Conservation (phyloP, 768 basidiomycete genomes). For the Panus rudis region DNA sequence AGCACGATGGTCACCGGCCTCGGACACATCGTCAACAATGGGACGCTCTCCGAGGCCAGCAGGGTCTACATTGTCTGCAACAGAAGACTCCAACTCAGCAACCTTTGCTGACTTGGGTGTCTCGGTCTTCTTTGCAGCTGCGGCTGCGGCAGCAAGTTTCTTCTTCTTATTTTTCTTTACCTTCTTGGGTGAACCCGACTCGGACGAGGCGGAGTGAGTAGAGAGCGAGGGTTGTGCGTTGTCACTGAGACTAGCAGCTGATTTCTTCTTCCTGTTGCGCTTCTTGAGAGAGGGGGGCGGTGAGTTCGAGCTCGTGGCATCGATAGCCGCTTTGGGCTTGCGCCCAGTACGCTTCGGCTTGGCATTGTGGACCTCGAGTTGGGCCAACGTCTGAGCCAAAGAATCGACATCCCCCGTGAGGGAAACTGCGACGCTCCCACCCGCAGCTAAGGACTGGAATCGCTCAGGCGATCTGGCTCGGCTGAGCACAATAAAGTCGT, state of each 20-base stretch:
- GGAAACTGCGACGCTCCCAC: background rate
- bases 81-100: background rate
- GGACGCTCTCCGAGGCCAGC: slow-evolving; percentile 31
- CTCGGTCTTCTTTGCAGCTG: background rate
- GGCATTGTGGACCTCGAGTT: slow-evolving; percentile 5
- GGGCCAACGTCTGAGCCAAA: slow-evolving; percentile 5
- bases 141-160: no score
- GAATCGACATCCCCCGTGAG: slow-evolving; percentile 1
- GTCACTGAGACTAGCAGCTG: background rate
- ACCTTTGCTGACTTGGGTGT: background rate
- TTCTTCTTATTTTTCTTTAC: slow-evolving; percentile 2
- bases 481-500: slow-evolving; percentile 46
- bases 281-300: slow-evolving; percentile 3
- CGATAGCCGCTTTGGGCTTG: background rate
- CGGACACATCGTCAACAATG: slow-evolving; percentile 47
- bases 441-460: slow-evolving; percentile 2
- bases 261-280: background rate
- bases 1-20: slow-evolving; percentile 33
- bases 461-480: slow-evolving; percentile 22
- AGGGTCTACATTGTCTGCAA: background rate
- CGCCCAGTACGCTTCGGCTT: background rate
- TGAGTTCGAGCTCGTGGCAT: slow-evolving; percentile 4
- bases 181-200: background rate
- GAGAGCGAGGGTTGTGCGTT: background rate
- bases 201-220: background rate